phyloP scores from a whole-genome alignment of 139 green algal genomes.

The Coelastrella sp. region DNA sequence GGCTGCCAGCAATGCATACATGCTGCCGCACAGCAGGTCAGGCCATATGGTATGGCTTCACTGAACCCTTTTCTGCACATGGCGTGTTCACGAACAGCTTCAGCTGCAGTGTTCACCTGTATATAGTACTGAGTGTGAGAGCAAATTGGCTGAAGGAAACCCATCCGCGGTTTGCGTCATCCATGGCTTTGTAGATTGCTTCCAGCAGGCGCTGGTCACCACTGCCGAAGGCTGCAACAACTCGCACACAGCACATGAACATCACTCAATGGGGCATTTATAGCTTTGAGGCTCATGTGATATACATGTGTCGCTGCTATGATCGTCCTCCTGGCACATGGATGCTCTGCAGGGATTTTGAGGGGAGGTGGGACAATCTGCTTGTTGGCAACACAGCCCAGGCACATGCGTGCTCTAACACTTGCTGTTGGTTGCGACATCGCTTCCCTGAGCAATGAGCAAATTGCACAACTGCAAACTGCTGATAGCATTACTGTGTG shows the following conservation, averaged over 20 bases:
- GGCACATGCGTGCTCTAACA: too few relatives aligned
- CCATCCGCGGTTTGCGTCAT: slow-evolving; percentile 41
- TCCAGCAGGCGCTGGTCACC: slow-evolving; percentile 46
- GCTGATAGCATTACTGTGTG: neutral
- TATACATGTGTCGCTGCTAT: neutral
- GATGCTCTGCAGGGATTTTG: too few relatives aligned
- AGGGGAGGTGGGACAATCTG: too few relatives aligned
- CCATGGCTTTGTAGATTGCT: slow-evolving; percentile 49
- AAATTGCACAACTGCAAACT: neutral
- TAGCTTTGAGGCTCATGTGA: neutral
- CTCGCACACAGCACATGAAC: neutral
- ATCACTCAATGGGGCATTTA: neutral
- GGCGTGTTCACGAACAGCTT: neutral
- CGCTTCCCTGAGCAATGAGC: too few relatives aligned
- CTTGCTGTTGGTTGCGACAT: neutral
- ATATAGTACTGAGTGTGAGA: slow-evolving; percentile 40
- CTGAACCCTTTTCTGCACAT: neutral
- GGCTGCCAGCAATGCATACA: neutral
- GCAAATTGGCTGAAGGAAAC: slow-evolving; percentile 50
- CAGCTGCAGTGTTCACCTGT: neutral
- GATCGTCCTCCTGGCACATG: too few relatives aligned
- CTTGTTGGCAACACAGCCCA: too few relatives aligned
- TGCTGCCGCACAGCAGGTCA: neutral
- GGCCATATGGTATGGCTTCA: too few relatives aligned
- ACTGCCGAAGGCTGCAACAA: slow-evolving; percentile 39